These are phyloP conservation scores for Podaxis mareebaensis DNA, from an alignment of 768 basidiomycete genomes.

Conservation along the genomic window DNA sequence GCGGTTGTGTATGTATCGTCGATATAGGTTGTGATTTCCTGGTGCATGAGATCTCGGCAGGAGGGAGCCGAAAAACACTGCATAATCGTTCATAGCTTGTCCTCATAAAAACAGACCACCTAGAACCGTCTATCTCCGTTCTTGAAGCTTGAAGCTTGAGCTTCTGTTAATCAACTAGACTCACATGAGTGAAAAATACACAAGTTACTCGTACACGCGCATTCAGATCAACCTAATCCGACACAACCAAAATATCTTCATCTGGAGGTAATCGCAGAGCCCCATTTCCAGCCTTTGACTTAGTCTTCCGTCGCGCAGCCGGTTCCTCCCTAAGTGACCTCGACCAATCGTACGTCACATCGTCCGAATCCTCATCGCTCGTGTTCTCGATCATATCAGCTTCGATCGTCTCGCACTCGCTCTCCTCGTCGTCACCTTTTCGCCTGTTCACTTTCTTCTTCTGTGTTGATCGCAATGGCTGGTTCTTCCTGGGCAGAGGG, in stretches of 20 bases:
- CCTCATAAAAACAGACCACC: too few relatives aligned
- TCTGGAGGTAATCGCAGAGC: neutral
- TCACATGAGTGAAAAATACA: neutral
- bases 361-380: slow-evolving; percentile 24
- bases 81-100: too few relatives aligned
- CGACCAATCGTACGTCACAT: slow-evolving; percentile 34
- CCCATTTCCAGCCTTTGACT: slow-evolving; percentile 19
- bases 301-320: slow-evolving; percentile 25
- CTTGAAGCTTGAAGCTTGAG: too few relatives aligned
- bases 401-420: slow-evolving; percentile 8
- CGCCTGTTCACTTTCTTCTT: neutral
- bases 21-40: too few relatives aligned
- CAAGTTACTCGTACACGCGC: neutral
- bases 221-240: neutral
- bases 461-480: neutral
- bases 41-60: too few relatives aligned
- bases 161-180: too few relatives aligned
- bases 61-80: too few relatives aligned
- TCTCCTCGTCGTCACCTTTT: neutral
- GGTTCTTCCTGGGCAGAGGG: neutral
- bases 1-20: too few relatives aligned
- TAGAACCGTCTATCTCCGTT: too few relatives aligned
- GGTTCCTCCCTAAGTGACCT: slow-evolving; percentile 29
- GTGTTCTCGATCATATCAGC: slow-evolving; percentile 7
- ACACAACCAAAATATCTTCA: slow-evolving; percentile 6